Evolutionary conservation across 2,329 filamentous ascomycete genomes (phyloP), one percentile per base, ranked within the genome.

Genomic region (Orbilia oligospora): DNA sequence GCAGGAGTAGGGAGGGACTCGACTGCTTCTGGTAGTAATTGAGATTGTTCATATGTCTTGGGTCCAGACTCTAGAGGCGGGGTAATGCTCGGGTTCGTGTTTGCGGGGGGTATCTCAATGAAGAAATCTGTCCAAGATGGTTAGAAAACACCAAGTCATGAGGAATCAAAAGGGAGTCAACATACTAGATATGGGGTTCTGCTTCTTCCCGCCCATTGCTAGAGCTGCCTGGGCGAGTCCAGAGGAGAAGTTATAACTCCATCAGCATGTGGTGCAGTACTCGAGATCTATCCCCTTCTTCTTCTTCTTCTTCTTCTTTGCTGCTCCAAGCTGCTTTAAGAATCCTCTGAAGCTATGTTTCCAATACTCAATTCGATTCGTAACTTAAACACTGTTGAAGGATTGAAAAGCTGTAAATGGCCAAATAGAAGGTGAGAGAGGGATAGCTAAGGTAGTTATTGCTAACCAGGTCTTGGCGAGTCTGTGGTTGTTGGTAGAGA

Each of bases 131-230:
- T 33, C 33, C 5, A 22, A 38, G n/a, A 24, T 5, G 30, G 61
- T 76, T 64, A 68, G 69, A n/a, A n/a, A n/a, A 38, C 10, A 51
- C 16, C n/a, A 5, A 22, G 9, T 16, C 27, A 16, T 22, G 12
- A 30, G 46, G 49, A 12, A 49, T 44, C 14, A 14, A 14, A 69
- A 56, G 16, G 63, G 20, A 22, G 30, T 12, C 27, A 5, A 12
- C 53, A 51, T 78, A 78, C 75, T 72, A 20, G 75, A 78, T 64
- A 78, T 64, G 18, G 63, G 44, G 38, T 72, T 56, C 46, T 78
- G 75, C 30, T 71, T 72, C 68, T 78, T 78, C 63, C 68, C 68
- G 55, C 75, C 75, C 75, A 78, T 78, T 71, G 68, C 68, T 68
- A 53, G 68, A 78, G 73, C 67, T 78, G 65, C 68, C 36, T 53